These are phyloP conservation scores for Viridothelium virens DNA, from an alignment of 495 filamentous ascomycete species.

Conservation along the genomic window DNA sequence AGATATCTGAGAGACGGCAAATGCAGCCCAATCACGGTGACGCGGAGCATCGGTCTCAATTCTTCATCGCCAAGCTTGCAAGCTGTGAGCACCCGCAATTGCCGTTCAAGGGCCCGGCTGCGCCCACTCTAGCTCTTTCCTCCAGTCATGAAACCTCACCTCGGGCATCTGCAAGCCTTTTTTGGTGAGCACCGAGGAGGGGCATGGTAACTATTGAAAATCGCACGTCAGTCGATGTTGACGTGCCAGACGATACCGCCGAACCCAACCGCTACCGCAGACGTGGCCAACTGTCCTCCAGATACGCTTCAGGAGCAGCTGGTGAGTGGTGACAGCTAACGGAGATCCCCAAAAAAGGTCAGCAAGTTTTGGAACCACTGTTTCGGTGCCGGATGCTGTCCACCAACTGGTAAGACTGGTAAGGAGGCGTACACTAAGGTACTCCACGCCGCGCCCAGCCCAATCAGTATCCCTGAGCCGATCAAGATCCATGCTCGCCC, in stretches of 20 bases:
- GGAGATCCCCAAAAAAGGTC: neutral
- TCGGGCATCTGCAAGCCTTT: neutral
- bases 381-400: neutral
- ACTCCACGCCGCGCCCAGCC: neutral
- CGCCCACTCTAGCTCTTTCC: neutral
- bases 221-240: neutral
- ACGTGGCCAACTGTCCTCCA: too few species aligned
- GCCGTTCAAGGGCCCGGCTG: neutral
- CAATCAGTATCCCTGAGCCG: conserved; percentile 4
- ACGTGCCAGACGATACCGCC: neutral
- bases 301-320: too few species aligned
- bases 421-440: neutral
- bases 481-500: neutral
- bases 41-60: neutral
- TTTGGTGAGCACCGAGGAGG: neutral
- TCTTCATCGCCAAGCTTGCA: neutral
- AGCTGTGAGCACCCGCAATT: neutral
- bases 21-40: conserved; percentile 1
- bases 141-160: neutral
- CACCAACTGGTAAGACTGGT: conserved; percentile 5
- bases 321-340: neutral
- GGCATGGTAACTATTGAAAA: neutral
- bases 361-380: neutral
- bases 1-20: neutral
- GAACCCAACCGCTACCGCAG: neutral